Base-by-base conservation (phyloP, 2,329 filamentous ascomycete species). In the Bipolaris oryzae region DNA sequence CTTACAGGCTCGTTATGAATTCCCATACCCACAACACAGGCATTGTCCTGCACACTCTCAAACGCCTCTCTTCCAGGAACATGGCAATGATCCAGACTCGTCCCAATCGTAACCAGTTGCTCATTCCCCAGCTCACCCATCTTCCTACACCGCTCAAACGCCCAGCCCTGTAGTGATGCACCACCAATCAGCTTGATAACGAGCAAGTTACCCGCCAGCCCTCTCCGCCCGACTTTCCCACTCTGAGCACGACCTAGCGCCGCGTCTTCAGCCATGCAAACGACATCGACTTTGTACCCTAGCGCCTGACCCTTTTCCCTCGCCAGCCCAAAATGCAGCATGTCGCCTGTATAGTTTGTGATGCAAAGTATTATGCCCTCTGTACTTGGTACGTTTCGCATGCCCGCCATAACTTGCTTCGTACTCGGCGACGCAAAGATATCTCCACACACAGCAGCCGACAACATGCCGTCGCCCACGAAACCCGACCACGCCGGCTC, bases 61-160 rank as follows among this genome's bases (percentile, higher is more conserved):
- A 84, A 82, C 6, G 81, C 80, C 33, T 80, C 77, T 55, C 81
- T 64, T 10, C 81, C 81, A 3, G 81, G 81, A 2, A 84, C 81
- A 60, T 83, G 81, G 63, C 81, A 84, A 63, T 83, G 81, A 63
- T 84, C 81, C 15, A 84, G 62, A 47, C 78, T 80, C 11, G 80
- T 79, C 1, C 80, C 82, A 50, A 84, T 81, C 3, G 80, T 82
- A 5, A 82, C 81, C 20, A 82, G 69, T 39, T 81, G 75, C 16
- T 66, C 73, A 60, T 80, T 80, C 4, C 78, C 78, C 10, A 78
- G 61, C 34, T 77, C 71, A 11, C 79, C 80, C 54, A 82, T 77
- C 57, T 77, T 74, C 55, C 79, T 69, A 55, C 77, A 79, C 56
- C 74, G 71, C 45, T 81, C 79, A 50, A 81, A 81, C 3, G 74